phyloP scores from a whole-genome alignment of 2,329 filamentous ascomycete species.

The Cladosporium velox region DNA sequence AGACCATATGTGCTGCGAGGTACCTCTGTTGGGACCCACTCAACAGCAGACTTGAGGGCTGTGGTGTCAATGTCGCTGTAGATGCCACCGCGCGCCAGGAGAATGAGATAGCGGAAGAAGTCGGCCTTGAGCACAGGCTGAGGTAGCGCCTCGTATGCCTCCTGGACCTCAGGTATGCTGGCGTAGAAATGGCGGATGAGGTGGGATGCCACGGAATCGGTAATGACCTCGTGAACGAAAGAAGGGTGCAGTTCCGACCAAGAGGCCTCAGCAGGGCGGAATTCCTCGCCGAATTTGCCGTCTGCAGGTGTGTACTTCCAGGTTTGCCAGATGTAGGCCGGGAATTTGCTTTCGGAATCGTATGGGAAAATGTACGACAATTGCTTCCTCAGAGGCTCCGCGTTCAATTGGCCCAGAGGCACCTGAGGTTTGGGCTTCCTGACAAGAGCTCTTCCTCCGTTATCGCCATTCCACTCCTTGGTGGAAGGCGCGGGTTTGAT shows the following conservation, averaged over 20 bases:
- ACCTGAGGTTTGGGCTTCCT: constrained; percentile 59
- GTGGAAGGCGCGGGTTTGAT: constrained; percentile 34
- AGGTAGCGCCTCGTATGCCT: constrained; percentile 52
- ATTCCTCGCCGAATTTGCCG: constrained; percentile 69
- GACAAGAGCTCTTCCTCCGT: constrained; percentile 31
- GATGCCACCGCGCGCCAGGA: constrained; percentile 75
- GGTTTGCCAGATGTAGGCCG: constrained; percentile 98
- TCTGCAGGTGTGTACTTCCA: constrained; percentile 88
- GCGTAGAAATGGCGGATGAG: constrained; percentile 85
- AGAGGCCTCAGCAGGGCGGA: constrained; percentile 81
- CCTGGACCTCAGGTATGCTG: constrained; percentile 55
- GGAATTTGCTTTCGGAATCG: constrained; percentile 83
- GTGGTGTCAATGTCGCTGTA: constrained; percentile 81
- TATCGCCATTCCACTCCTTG: constrained; percentile 30
- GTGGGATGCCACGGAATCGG: constrained; percentile 81
- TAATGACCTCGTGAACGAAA: constrained; percentile 95
- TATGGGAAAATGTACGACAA: constrained; percentile 94
- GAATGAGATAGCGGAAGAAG: constrained; percentile 68
- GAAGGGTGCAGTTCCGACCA: constrained; percentile 86
- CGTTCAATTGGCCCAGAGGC: constrained; percentile 68
- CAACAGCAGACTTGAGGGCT: constrained; percentile 76
- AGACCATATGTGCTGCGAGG: constrained; percentile 78
- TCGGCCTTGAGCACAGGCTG: constrained; percentile 61
- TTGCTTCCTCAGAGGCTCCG: constrained; percentile 73
- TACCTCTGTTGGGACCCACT: constrained; percentile 83